phyloP scores from a whole-genome alignment of 2,329 filamentous ascomycete species.

The Lecanoromycetidae sp. region DNA sequence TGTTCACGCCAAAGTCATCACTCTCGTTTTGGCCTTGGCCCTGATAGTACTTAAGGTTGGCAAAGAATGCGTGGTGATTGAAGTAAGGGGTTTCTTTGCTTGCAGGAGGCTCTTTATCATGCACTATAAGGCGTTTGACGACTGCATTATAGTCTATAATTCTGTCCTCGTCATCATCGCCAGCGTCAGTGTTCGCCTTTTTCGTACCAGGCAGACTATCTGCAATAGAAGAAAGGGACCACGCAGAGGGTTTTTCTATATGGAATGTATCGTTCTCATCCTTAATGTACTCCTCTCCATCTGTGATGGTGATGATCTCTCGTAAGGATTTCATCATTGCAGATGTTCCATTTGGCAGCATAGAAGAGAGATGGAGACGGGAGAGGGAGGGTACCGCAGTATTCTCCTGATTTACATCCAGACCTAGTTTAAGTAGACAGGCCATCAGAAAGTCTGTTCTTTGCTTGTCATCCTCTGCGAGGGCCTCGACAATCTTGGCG shows the following conservation, averaged over 20 bases:
- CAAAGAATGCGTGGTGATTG: conserved; percentile 68
- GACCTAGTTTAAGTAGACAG: conserved; percentile 65
- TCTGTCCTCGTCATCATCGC: conserved; percentile 36
- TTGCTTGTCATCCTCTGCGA: conserved; percentile 57
- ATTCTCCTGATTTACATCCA: conserved; percentile 61
- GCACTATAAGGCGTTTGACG: conserved; percentile 60
- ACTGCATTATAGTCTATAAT: conserved; percentile 64
- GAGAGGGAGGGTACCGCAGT: conserved; percentile 67
- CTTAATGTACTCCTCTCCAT: conserved; percentile 59
- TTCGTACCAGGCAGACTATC: conserved; percentile 38
- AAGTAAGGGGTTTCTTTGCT: conserved; percentile 71
- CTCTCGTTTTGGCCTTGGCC: conserved; percentile 43
- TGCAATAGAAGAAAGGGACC: conserved; percentile 43
- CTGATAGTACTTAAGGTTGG: conserved; percentile 57
- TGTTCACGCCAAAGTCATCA: conserved; percentile 56
- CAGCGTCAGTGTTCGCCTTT: conserved; percentile 24
- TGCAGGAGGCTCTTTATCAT: conserved; percentile 56
- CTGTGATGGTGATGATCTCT: conserved; percentile 54
- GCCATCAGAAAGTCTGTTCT: conserved; percentile 67
- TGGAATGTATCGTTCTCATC: conserved; percentile 75
- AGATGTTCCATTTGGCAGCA: conserved; percentile 50
- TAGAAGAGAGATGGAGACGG: conserved; percentile 65
- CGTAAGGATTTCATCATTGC: conserved; percentile 55
- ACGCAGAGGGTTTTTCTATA: conserved; percentile 54
- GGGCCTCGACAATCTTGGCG: conserved; percentile 51